Evolutionary conservation across 306 rosid species (phyloP).

Genomic region (Leucaena leucocephala): DNA sequence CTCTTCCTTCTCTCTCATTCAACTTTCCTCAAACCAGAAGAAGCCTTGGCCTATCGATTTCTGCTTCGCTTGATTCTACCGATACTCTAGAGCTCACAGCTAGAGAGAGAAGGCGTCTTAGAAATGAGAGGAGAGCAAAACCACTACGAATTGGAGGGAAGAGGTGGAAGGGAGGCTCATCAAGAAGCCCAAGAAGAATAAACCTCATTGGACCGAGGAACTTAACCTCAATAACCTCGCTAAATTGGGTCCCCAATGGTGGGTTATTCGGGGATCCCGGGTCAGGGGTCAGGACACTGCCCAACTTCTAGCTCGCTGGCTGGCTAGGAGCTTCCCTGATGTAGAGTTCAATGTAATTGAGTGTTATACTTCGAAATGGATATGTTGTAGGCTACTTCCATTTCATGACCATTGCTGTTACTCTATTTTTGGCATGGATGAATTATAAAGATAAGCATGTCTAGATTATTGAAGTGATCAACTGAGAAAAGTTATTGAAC

Average conservation of each 20-base stretch:
- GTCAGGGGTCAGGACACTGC: slow-evolving; percentile 57
- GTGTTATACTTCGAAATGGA: not conserved
- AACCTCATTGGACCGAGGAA: slow-evolving; percentile 65
- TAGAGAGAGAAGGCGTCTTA: slow-evolving; percentile 66
- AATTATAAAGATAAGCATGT: too few relatives aligned
- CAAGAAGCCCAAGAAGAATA: slow-evolving; percentile 70
- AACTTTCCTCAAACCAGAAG: slow-evolving; percentile 26
- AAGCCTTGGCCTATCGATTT: slow-evolving; percentile 42
- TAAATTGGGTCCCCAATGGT: slow-evolving; percentile 83
- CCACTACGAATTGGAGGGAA: slow-evolving; percentile 66
- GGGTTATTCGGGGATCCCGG: slow-evolving; percentile 66
- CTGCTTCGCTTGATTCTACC: slow-evolving; percentile 53
- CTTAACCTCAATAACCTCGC: slow-evolving; percentile 76
- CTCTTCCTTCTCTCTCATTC: slow-evolving; percentile 37
- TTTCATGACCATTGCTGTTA: not conserved
- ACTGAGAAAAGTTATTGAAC: not conserved
- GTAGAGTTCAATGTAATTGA: slow-evolving; percentile 57
- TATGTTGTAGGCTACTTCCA: not conserved
- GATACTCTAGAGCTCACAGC: slow-evolving; percentile 52
- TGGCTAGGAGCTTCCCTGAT: slow-evolving; percentile 62
- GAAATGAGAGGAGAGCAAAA: slow-evolving; percentile 70
- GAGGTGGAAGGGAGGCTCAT: slow-evolving; percentile 73
- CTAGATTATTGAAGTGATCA: not conserved
- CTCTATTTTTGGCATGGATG: not conserved
- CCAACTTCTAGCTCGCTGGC: slow-evolving; percentile 65